Base-by-base conservation (phyloP, 345 rosid genomes). In the Heritiera littoralis region DNA sequence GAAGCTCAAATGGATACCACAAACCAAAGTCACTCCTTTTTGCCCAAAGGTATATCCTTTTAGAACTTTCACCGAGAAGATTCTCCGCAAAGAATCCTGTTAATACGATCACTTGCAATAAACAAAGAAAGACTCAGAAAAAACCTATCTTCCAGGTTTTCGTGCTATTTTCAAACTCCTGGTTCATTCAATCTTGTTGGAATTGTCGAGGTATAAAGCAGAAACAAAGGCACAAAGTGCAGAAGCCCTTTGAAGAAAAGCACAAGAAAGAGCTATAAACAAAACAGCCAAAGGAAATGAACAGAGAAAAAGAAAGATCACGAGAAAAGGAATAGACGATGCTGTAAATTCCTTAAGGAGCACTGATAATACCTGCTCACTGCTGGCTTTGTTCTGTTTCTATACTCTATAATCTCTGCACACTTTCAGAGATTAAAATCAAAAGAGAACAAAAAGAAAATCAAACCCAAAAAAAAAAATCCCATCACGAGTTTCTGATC, bases 401-500 rank as follows among this genome's bases (percentile, higher is more conserved):
- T 73, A 70, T 51, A 48, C 40, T 65, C 48, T 59, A n/a, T 65
- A 60, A 46, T 58, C 45, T 78, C 81, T 67, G 72, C 28, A 55
- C 61, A 55, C 45, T 74, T 23, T 46, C 76, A 55, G 69, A 75
- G 45, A 78, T 71, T 7, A 10, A 10, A 68, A 68, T 68, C 3
- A 0, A 28, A 28, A 35, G 38, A 35, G 38, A 28, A 20, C 20
- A 17, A 13, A 13, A 28, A 23, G 12, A 10, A 5, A 9, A 10
- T 48, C 52, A 51, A 51, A 51, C 17, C 18, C 18, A 28, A 51
- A 51, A 51, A 9, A 6, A 76, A 68, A 75, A 81, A 74, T 73
- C 67, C 74, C 73, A 80, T 87, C 90, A 86, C 89, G 87, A 89
- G 88, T 79, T 86, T 83, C 88, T 81, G 86, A 84, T 77, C 74